A percentile compares a stretch with the other conserved stretches of the same genome.
phyloP scores from a whole-genome alignment of 495 filamentous ascomycete genomes.

The Jackrogersella minutella region DNA sequence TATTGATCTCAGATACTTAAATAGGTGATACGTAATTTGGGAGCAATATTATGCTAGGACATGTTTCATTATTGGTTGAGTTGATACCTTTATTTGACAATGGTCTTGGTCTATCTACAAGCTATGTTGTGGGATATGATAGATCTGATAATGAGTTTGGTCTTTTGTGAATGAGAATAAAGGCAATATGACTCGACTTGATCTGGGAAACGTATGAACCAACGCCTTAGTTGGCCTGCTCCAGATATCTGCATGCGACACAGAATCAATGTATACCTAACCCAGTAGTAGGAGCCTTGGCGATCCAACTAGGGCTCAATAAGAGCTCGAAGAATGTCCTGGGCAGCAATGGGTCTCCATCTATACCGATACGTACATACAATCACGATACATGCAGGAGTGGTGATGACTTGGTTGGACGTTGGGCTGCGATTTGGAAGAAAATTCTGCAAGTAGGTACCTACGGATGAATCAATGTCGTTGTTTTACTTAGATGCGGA shows the following conservation, averaged over 20 bases:
- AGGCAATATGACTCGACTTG: not conserved
- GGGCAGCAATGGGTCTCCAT: constrained; percentile 36
- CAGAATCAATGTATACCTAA: constrained; percentile 26
- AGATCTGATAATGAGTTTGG: not conserved
- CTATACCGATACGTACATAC: constrained; percentile 7
- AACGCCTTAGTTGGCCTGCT: constrained; percentile 6
- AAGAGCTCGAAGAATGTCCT: constrained; percentile 19
- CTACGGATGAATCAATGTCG: constrained; percentile 22
- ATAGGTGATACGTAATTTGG: too few species aligned
- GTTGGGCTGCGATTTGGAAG: constrained; percentile 33
- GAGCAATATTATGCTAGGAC: too few species aligned
- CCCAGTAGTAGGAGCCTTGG: constrained; percentile 18
- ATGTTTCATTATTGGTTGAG: too few species aligned
- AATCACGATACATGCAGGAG: constrained; percentile 12
- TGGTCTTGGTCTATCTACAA: too few species aligned
- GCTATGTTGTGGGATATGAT: not conserved
- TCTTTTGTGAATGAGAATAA: not conserved
- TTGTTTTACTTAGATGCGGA: too few species aligned
- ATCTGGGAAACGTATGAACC: not conserved
- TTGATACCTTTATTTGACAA: too few species aligned
- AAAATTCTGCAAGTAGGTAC: constrained; percentile 7
- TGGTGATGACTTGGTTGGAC: constrained; percentile 22
- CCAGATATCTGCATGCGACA: constrained; percentile 17
- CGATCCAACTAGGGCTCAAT: constrained; percentile 24
- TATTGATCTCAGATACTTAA: too few species aligned